Percentiles rank a stretch among this genome's conserved stretches.
These are phyloP conservation scores for Rhodotorula sp. DNA, from an alignment of 1,284 basidiomycete species.

Conservation along the genomic window DNA sequence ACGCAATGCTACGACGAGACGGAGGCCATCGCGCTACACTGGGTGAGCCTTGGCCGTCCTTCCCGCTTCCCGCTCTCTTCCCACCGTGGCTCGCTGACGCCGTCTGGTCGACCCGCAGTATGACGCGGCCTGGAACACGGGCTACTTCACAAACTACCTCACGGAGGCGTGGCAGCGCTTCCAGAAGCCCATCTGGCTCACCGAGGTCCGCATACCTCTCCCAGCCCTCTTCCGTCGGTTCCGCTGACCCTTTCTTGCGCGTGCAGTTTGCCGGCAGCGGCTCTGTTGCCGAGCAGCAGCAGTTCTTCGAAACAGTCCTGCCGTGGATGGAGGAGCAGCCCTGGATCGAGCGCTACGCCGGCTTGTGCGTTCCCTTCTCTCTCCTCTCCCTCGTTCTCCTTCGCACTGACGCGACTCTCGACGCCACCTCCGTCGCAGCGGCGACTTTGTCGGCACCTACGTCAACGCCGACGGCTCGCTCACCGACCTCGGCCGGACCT, in stretches of 20 bases:
- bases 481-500: slow-evolving; percentile 18
- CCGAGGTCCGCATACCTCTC: slow-evolving; percentile 12
- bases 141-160: slow-evolving; percentile 12
- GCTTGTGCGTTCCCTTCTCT: slow-evolving; percentile 27
- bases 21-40: slow-evolving; percentile 31
- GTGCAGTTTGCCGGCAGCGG: slow-evolving; percentile 1
- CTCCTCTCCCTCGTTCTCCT: too few species aligned
- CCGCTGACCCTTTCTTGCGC: background rate
- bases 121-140: slow-evolving; percentile 10
- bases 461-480: slow-evolving; percentile 26
- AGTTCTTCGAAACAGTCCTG: slow-evolving; percentile 25
- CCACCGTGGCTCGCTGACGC: background rate
- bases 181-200: slow-evolving; percentile 35
- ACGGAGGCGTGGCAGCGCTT: slow-evolving; percentile 11
- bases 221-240: background rate
- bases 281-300: slow-evolving; percentile 18
- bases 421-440: background rate
- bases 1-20: slow-evolving; percentile 17
- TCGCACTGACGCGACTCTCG: background rate
- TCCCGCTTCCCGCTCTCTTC: too few species aligned
- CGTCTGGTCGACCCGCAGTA: background rate
- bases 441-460: slow-evolving; percentile 30
- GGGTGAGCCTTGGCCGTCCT: slow-evolving; percentile 9
- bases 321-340: slow-evolving; percentile 36
- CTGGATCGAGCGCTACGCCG: slow-evolving; percentile 38